These are phyloP conservation scores for Vanrija pseudolonga DNA, from an alignment of 1,284 basidiomycete genomes.

Conservation along the genomic window DNA sequence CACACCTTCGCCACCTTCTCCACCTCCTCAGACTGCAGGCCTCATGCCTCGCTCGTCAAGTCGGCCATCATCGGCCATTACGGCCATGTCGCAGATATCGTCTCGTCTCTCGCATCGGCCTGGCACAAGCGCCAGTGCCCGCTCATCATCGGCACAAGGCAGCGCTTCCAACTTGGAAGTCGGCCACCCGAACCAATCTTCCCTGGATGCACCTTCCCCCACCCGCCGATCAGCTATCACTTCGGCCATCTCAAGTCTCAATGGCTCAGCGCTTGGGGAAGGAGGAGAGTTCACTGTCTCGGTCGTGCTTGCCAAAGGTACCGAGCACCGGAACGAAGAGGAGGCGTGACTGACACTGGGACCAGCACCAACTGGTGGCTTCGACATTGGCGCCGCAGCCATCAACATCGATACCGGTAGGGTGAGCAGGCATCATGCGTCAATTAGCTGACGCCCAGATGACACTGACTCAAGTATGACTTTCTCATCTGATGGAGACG, in stretches of 20 bases:
- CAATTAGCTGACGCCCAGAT: not conserved
- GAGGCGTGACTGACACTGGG: not conserved
- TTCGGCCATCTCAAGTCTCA: not conserved
- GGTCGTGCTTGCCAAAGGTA: conserved; percentile 24
- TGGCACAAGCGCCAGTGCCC: too few species aligned
- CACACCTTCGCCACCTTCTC: too few species aligned
- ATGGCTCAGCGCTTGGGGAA: conserved; percentile 1
- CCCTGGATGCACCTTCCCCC: not conserved
- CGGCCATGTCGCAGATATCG: too few species aligned
- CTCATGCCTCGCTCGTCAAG: too few species aligned
- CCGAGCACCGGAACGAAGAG: not conserved
- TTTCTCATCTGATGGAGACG: not conserved
- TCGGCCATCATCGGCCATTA: too few species aligned
- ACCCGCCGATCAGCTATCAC: not conserved
- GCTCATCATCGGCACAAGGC: too few species aligned
- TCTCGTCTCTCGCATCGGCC: too few species aligned
- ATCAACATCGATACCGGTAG: conserved; percentile 75
- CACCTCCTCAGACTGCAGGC: too few species aligned
- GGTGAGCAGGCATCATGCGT: conserved; percentile 53
- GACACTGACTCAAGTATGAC: conserved; percentile 20
- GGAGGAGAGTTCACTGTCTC: conserved; percentile 26
- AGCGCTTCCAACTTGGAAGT: too few species aligned
- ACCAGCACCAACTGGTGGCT: conserved; percentile 50
- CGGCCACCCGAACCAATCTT: not conserved
- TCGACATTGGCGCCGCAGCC: conserved; percentile 80